Percentiles rank a stretch among this genome's conserved stretches.
Conservation (phyloP, 192 early-diverging fungal species). For the Backusella morwellensis region DNA sequence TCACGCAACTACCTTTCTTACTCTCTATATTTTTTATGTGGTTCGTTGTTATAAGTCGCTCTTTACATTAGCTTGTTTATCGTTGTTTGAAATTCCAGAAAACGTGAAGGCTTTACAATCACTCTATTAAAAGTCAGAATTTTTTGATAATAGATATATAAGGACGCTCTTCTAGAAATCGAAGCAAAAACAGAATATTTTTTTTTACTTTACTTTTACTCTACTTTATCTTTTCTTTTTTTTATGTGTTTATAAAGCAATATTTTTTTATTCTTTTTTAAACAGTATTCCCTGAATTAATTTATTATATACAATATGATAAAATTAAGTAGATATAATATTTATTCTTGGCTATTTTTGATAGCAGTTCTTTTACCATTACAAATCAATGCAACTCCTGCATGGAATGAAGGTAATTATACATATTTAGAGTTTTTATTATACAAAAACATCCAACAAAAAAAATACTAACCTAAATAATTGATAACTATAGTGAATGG, state of each 20-base stretch:
- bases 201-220: background rate
- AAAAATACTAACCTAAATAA: background rate
- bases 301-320: background rate
- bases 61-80: slow-evolving; percentile 2
- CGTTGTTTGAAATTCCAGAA: background rate
- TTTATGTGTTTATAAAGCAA: background rate
- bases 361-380: background rate
- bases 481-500: slow-evolving; percentile 43
- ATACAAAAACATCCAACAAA: background rate
- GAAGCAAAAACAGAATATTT: background rate
- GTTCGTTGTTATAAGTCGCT: background rate
- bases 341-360: background rate
- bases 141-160: background rate
- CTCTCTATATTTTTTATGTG: background rate
- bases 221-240: background rate
- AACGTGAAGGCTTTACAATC: background rate
- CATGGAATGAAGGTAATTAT: slow-evolving; percentile 26
- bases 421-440: background rate
- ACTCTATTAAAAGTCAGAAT: background rate
- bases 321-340: slow-evolving; percentile 1
- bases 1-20: background rate
- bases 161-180: background rate
- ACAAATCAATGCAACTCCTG: slow-evolving; percentile 11
- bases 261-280: background rate
- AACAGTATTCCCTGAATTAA: background rate